A percentile compares a stretch with the other conserved stretches of the same genome.
These are phyloP conservation scores for Psilocybe sp. DNA, from an alignment of 768 basidiomycete species.

Conservation along the genomic window DNA sequence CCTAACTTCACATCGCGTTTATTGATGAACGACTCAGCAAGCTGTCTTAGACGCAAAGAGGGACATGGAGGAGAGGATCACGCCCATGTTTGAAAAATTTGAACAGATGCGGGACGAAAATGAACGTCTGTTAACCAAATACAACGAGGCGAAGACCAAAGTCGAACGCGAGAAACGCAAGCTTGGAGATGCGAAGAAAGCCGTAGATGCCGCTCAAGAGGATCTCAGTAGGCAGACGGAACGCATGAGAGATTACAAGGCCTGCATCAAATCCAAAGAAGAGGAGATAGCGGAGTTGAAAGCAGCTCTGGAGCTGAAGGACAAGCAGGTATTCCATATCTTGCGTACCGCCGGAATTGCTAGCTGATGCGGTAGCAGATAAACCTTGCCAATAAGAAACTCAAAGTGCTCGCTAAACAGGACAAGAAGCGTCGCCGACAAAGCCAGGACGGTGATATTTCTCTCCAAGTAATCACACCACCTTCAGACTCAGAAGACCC, in stretches of 20 bases:
- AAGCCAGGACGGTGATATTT: no score
- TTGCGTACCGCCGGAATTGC: background rate
- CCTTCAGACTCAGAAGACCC: no score
- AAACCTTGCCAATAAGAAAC: background rate
- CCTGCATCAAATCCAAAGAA: no score
- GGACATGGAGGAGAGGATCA: background rate
- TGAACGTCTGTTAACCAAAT: background rate
- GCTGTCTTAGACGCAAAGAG: background rate
- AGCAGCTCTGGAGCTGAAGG: background rate
- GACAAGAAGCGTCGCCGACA: background rate
- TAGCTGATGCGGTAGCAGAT: background rate
- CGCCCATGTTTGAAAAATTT: background rate
- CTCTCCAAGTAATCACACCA: no score
- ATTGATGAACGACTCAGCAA: background rate
- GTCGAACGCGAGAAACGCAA: background rate
- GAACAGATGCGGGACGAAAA: background rate
- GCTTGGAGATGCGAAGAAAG: background rate
- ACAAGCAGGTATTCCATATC: background rate
- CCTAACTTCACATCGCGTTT: background rate
- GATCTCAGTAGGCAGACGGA: no score
- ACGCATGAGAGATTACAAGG: no score
- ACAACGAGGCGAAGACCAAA: background rate
- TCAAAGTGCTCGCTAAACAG: constrained; percentile 1
- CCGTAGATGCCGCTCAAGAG: no score
- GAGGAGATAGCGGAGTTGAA: no score